A percentile compares a stretch with the other conserved stretches of the same genome.
Conservation (phyloP, 305 asterid genomes). For the Fraxinus nigra region DNA sequence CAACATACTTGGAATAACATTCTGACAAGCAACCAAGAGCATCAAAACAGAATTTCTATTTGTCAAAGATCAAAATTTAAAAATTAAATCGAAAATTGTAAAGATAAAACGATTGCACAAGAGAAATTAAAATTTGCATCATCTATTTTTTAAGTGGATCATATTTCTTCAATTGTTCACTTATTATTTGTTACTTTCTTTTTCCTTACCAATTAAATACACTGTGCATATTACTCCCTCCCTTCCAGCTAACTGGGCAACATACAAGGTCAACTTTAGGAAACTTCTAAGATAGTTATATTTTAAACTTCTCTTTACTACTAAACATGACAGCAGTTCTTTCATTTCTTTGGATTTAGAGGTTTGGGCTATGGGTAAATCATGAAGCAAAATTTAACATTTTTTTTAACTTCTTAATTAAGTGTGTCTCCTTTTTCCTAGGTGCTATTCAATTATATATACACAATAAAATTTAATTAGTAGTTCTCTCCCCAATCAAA, state of each 20-base stretch:
- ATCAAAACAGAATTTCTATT: neutral
- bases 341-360: neutral
- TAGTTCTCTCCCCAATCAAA: neutral
- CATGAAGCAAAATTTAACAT: neutral
- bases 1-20: neutral
- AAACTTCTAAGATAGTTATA: neutral
- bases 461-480: neutral
- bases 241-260: neutral
- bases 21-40: neutral
- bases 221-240: neutral
- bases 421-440: neutral
- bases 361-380: neutral
- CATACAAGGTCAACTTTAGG: neutral
- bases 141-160: neutral
- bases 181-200: neutral
- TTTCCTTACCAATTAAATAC: neutral
- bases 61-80: neutral
- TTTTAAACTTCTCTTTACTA: neutral
- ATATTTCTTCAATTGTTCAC: neutral
- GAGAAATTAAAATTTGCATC: neutral
- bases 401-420: neutral
- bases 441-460: neutral
- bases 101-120: neutral
- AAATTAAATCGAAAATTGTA: neutral
- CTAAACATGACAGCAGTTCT: conserved; percentile 1